Evolutionary conservation across 2,329 filamentous ascomycete genomes (phyloP), one percentile per base, ranked within the genome.

Genomic region (Magnaporthales sp.): DNA sequence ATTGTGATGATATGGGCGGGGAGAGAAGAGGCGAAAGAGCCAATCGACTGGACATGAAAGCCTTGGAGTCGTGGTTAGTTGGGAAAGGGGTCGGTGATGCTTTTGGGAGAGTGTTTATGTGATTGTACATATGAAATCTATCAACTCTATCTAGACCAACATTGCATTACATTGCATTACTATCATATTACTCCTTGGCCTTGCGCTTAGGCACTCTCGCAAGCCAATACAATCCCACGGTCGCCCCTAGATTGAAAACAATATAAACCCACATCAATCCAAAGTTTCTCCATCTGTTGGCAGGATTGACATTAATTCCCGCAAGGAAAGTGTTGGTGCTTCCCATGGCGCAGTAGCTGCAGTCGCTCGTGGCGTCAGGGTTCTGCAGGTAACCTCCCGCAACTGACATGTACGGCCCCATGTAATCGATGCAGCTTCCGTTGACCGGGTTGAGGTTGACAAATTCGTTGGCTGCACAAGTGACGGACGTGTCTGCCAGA

Each of bases 381-480:
- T 90, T 81, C 19, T 77, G 68, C 2, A 92, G 77, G 64, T 82
- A 83, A 0, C 88, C 89, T 1, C 85, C 85, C 0, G 78, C 71
- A 0, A 68, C 54, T 0, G 69, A 58, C 1, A 87, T 84, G 71
- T 84, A 90, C 0, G 71, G 32, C 0, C 68, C 62, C 70, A 92
- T 74, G 73, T 91, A 93, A 13, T 84, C 72, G 0, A 69, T 73
- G 73, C 91, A 93, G 0, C 83, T 90, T n/a, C 82, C 81, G 1
- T 75, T 67, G 0, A 85, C 81, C 0, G 92, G 88, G 10, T 85
- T 75, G 73, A 97, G 89, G n/a, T 78, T 74, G 26, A 91, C 80
- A 68, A 86, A 83, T 75, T 97, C 93, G 73, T 90, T 91, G 6
- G 75, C 70, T 0, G 90, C 86, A 75, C 93, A 97, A 0, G 75